Evolutionary conservation across 2,329 filamentous ascomycete genomes (phyloP).

Genomic region (Zymoseptoria tritici): DNA sequence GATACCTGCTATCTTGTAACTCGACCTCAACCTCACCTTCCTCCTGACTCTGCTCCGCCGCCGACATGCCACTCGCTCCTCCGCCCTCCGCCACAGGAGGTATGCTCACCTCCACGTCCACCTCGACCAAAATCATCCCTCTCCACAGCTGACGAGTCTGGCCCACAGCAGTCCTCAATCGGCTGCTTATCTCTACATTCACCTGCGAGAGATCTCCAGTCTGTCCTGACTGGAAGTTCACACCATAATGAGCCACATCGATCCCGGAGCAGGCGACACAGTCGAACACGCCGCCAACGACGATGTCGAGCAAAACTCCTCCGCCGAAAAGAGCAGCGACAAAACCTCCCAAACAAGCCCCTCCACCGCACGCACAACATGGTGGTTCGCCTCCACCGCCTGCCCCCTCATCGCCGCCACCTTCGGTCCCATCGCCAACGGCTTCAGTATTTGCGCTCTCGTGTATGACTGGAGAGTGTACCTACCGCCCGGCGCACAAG

Average conservation of each 20-base stretch:
- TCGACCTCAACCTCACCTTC: not conserved
- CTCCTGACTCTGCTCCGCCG: not conserved
- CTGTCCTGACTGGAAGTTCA: not conserved
- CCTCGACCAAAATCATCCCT: not conserved
- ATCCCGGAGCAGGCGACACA: constrained; percentile 47
- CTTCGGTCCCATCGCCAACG: constrained; percentile 33
- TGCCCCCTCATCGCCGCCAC: constrained; percentile 49
- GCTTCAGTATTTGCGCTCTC: constrained; percentile 42
- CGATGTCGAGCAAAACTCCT: constrained; percentile 30
- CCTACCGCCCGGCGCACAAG: constrained; percentile 37
- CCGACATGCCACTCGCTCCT: not conserved
- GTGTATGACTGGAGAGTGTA: constrained; percentile 50
- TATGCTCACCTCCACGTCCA: too few species aligned
- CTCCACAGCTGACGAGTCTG: not conserved
- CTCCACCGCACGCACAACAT: constrained; percentile 39
- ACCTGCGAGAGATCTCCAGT: not conserved
- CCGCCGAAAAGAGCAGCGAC: constrained; percentile 18
- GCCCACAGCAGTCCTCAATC: not conserved
- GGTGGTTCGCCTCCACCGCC: constrained; percentile 56
- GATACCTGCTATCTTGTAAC: not conserved
- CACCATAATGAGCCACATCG: constrained; percentile 28
- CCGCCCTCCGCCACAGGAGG: not conserved
- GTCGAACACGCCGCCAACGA: constrained; percentile 41
- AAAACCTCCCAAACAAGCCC: constrained; percentile 28
- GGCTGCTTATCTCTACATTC: not conserved